phyloP scores from a whole-genome alignment of 2,329 filamentous ascomycete species.

The Blastomyces emzantsi region DNA sequence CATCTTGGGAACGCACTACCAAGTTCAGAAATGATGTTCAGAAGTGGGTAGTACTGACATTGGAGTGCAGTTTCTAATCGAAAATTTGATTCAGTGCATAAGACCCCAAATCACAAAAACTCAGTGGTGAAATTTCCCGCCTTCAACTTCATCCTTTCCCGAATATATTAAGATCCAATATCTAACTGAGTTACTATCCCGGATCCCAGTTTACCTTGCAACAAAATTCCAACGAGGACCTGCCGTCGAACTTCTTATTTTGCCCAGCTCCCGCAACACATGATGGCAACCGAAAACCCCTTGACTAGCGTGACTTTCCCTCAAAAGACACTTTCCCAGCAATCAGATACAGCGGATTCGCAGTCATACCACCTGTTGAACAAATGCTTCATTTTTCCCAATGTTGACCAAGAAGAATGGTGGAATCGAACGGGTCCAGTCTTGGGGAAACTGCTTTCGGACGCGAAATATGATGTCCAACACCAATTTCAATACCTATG shows the following conservation, averaged over 20 bases:
- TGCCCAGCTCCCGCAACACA: neutral
- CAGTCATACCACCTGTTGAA: neutral
- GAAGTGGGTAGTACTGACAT: neutral
- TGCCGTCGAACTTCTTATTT: neutral
- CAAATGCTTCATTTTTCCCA: constrained; percentile 9
- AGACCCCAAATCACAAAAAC: neutral
- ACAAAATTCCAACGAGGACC: neutral
- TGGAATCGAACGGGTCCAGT: constrained; percentile 20
- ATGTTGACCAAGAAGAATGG: constrained; percentile 16
- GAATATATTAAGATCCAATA: neutral
- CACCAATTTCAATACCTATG: constrained; percentile 16
- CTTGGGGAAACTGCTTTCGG: constrained; percentile 15
- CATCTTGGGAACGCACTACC: neutral
- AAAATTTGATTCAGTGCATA: neutral
- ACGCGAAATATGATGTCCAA: constrained; percentile 16
- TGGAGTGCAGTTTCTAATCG: neutral
- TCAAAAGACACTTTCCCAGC: neutral
- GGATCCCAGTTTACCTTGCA: neutral
- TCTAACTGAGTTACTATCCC: neutral
- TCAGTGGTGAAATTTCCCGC: neutral
- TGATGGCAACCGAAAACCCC: neutral
- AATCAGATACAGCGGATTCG: neutral
- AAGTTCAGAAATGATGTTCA: neutral
- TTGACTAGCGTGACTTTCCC: neutral
- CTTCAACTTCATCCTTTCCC: neutral